Evolutionary conservation across 768 basidiomycete genomes (phyloP).

Genomic region (Cystobasidium tubakii): DNA sequence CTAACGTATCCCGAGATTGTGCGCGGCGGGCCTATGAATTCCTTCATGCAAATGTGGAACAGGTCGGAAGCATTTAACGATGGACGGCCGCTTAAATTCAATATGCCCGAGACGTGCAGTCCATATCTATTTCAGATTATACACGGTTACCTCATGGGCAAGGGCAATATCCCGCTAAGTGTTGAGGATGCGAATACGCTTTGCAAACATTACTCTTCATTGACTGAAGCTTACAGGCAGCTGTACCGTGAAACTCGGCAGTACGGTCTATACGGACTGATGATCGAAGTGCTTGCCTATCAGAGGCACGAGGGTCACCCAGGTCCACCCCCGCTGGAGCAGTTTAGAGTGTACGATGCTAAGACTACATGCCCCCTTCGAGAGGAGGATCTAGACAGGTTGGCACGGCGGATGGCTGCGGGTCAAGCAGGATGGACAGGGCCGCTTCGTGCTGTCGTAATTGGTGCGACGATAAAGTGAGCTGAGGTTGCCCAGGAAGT

Average conservation of each 20-base stretch:
- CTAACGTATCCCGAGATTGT: neutral
- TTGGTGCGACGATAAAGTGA: constrained; percentile 13
- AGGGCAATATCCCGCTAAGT: neutral
- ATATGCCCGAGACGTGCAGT: neutral
- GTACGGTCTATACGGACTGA: neutral
- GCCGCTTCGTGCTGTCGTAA: neutral
- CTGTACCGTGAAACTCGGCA: neutral
- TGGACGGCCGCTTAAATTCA: neutral
- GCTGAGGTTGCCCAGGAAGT: neutral
- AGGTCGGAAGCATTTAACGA: neutral
- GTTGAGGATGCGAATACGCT: neutral
- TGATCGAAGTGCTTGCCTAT: neutral
- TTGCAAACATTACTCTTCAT: neutral
- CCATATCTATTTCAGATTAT: neutral
- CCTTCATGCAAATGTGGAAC: neutral
- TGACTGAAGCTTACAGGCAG: neutral
- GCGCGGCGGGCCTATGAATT: neutral
- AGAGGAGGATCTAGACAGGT: neutral
- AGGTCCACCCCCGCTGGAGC: neutral
- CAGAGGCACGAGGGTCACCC: neutral
- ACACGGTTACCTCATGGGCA: neutral
- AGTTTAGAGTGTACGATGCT: neutral
- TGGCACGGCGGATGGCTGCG: neutral
- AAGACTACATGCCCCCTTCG: neutral
- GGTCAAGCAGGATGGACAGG: neutral